Evolutionary conservation across 805 yeast genomes (phyloP).

Genomic region (Starmerella davenportii): DNA sequence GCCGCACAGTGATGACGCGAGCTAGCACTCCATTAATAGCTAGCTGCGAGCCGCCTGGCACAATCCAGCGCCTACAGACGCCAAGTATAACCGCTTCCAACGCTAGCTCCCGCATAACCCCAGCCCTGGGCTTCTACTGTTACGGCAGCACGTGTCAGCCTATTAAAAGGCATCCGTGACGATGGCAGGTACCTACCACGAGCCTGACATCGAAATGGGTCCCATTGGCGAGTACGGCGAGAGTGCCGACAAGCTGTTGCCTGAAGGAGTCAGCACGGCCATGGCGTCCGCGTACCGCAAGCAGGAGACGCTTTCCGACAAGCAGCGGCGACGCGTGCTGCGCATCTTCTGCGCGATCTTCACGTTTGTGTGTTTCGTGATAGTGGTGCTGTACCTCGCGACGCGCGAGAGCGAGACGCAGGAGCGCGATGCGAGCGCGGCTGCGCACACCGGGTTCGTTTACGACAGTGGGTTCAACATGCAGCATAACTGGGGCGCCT

Average conservation of each 20-base stretch:
- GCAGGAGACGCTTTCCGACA: background rate
- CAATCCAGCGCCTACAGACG: no score
- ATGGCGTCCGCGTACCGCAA: background rate
- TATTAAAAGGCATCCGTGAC: no score
- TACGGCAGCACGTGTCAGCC: no score
- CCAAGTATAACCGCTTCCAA: no score
- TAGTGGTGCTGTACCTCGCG: constrained; percentile 1
- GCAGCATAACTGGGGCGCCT: constrained; percentile 27
- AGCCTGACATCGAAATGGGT: no score
- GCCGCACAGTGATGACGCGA: no score
- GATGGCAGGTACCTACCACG: no score
- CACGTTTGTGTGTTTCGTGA: constrained; percentile 3
- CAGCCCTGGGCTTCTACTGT: no score
- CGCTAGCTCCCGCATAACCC: no score
- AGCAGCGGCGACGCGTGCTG: constrained; percentile 10
- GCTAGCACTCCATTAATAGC: no score
- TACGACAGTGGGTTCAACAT: constrained; percentile 24
- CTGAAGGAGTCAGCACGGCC: background rate
- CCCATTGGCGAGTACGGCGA: no score
- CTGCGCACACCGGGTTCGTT: constrained; percentile 25
- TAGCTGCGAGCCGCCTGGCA: no score
- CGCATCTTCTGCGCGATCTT: constrained; percentile 9
- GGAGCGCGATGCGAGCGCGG: constrained; percentile 17
- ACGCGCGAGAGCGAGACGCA: constrained; percentile 2
- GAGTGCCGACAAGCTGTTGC: background rate